Base-by-base conservation (phyloP, 2,329 filamentous ascomycete genomes). In the Colletotrichum godetiae region DNA sequence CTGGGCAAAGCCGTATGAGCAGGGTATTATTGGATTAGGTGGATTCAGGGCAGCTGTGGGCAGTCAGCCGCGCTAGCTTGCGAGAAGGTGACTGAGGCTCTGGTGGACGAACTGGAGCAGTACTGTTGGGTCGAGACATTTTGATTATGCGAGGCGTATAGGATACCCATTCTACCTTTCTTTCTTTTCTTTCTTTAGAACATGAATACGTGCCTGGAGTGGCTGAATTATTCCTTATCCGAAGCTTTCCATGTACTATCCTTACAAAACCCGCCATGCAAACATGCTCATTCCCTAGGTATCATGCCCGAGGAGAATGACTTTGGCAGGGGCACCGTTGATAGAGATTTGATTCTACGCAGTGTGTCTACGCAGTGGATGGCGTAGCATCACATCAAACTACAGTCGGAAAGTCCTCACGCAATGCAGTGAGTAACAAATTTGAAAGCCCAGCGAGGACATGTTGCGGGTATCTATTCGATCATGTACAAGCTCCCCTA, bases 401-500 rank as follows among this genome's bases (percentile, higher is more conserved):
- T 27, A n/a, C 35, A 33, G 5, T 46, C 10, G 49, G 49, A 57
- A 12, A 15, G 27, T 61, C 22, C 8, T 59, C 64, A 24, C 13
- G 13, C 19, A 58, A 5, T 8, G 7, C n/a, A 29, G 37, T 2
- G 42, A 27, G 27, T 2, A 33, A 8, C 31, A 24, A 46, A 53
- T 56, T 52, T 63, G 52, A 72, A 56, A 67, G 72, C 68, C 72
- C 68, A 64, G 62, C 63, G 58, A 64, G 58, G 55, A 64, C 71
- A 52, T 67, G 55, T 66, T 72, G 60, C 72, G 72, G 71, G 71
- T 75, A 75, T 75, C 74, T 75, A 74, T 72, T 75, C 63, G 67
- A 69, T 74, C 60, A 67, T 74, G 71, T 68, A 74, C 71, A 60
- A 68, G 63, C 74, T 73, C 67, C 67, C 72, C 66, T 60, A 63